Conservation (phyloP, 441 rosid genomes). For the Dalechampia spathulata region DNA sequence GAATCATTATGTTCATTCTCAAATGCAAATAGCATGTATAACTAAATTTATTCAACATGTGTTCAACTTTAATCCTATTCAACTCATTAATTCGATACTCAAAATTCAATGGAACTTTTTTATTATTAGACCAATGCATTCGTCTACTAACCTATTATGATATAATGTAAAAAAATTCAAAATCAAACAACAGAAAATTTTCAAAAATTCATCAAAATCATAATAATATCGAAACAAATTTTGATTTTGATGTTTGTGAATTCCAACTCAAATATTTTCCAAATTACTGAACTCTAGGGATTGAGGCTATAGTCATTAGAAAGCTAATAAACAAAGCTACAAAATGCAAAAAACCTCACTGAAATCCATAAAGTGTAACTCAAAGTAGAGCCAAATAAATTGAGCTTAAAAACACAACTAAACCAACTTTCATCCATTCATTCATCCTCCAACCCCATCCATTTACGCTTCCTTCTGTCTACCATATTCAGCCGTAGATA, state of each 20-base stretch:
- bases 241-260: conserved; percentile 39
- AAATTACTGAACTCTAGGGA: not conserved
- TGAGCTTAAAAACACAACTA: conserved; percentile 64
- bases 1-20: no score
- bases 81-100: not conserved
- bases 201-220: conserved; percentile 15
- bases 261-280: conserved; percentile 29
- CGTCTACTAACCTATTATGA: conserved; percentile 21
- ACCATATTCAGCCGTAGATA: conserved; percentile 37
- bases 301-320: conserved; percentile 18
- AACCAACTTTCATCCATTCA: conserved; percentile 15
- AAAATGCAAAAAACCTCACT: conserved; percentile 14
- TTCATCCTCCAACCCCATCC: conserved; percentile 14
- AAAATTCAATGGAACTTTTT: conserved; percentile 21
- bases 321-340: conserved; percentile 47
- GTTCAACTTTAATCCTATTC: conserved; percentile 31
- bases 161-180: not conserved
- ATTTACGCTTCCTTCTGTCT: conserved; percentile 13
- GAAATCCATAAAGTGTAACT: conserved; percentile 17
- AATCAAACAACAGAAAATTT: conserved; percentile 16
- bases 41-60: conserved; percentile 2
- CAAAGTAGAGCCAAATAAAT: conserved; percentile 30
- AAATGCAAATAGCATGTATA: no score
- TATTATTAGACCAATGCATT: conserved; percentile 20
- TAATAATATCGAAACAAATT: conserved; percentile 23